phyloP scores from a whole-genome alignment of 2,329 filamentous ascomycete species.

The Aaosphaeria pasadenensis region DNA sequence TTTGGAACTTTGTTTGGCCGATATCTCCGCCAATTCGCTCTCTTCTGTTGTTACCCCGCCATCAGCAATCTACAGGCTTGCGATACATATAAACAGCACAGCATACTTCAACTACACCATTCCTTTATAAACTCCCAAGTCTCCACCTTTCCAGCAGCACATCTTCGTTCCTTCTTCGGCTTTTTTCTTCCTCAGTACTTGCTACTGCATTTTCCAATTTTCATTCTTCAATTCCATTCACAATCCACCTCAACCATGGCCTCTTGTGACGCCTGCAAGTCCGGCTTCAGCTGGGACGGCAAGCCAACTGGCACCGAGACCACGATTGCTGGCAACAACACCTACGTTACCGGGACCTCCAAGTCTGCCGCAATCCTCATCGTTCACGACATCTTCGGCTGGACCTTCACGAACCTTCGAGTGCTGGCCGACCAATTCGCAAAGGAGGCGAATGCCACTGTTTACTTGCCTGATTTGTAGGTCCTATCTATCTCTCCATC shows the following conservation, averaged over 20 bases:
- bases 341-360: constrained; percentile 44
- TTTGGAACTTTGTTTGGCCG: no score
- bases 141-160: no score
- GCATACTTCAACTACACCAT: no score
- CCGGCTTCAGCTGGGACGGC: constrained; percentile 41
- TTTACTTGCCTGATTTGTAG: constrained; percentile 47
- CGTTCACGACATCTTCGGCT: constrained; percentile 46
- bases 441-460: constrained; percentile 43
- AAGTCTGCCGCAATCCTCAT: constrained; percentile 48
- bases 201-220: neutral
- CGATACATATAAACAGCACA: no score
- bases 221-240: neutral
- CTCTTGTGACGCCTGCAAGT: constrained; percentile 31
- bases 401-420: constrained; percentile 46
- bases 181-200: neutral
- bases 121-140: no score
- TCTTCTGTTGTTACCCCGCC: no score
- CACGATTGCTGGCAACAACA: constrained; percentile 35
- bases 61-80: no score
- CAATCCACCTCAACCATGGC: neutral
- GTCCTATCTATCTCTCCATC: constrained; percentile 2
- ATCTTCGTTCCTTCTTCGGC: no score
- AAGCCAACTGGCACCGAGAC: constrained; percentile 36
- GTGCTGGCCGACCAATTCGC: constrained; percentile 49
- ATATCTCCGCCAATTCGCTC: no score